Evolutionary conservation across 345 rosid species (phyloP).

Genomic region (Pugionium dolabratum): DNA sequence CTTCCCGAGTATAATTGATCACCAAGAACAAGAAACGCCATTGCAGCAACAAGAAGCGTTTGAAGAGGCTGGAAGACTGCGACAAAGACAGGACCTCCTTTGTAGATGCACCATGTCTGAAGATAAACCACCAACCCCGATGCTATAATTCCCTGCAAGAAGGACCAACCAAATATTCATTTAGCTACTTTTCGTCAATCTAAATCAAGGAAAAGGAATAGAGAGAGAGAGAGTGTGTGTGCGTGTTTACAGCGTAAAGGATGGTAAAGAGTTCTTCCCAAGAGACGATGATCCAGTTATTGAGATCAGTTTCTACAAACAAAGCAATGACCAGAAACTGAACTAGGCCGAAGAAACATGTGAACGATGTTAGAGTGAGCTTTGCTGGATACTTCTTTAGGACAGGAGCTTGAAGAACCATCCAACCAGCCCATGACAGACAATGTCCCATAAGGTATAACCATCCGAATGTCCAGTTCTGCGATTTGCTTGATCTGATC

Average conservation of each 20-base stretch:
- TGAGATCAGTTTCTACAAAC: slow-evolving; percentile 59
- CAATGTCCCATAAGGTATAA: slow-evolving; percentile 66
- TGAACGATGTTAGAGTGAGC: slow-evolving; percentile 38
- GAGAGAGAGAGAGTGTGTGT: not conserved
- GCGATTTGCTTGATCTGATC: slow-evolving; percentile 28
- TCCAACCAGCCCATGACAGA: slow-evolving; percentile 80
- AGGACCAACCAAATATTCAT: slow-evolving; percentile 6
- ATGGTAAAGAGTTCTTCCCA: slow-evolving; percentile 81
- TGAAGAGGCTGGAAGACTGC: slow-evolving; percentile 78
- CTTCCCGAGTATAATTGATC: slow-evolving; percentile 73
- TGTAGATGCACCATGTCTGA: slow-evolving; percentile 81
- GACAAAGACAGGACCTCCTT: slow-evolving; percentile 78
- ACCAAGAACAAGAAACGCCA: slow-evolving; percentile 63
- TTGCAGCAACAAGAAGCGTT: slow-evolving; percentile 70
- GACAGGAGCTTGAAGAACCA: slow-evolving; percentile 80
- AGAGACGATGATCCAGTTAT: slow-evolving; percentile 65
- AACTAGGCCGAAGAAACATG: slow-evolving; percentile 56
- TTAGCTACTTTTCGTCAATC: slow-evolving; percentile 1
- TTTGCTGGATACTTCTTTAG: slow-evolving; percentile 50
- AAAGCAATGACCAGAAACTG: slow-evolving; percentile 78
- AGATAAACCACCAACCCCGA: slow-evolving; percentile 72
- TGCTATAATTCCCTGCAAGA: slow-evolving; percentile 64
- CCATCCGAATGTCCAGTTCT: slow-evolving; percentile 69
- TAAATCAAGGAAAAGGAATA: not conserved
- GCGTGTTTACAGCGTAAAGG: slow-evolving; percentile 60